Evolutionary conservation across 257 asterid species (phyloP).

Genomic region (Nicotiana knightiana): DNA sequence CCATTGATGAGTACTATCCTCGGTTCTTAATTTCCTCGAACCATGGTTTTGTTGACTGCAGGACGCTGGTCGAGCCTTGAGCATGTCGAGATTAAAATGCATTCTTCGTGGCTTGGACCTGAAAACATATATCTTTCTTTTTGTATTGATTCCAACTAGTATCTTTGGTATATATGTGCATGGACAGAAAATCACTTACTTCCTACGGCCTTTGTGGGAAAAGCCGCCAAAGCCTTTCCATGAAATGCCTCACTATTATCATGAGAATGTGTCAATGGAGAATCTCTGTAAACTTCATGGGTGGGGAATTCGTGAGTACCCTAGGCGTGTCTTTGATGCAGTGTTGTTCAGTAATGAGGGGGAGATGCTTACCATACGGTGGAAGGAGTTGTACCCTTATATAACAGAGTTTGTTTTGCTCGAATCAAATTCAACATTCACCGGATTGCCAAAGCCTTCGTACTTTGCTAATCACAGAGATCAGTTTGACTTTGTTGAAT

Average conservation of each 20-base stretch:
- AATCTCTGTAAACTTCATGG: constrained; percentile 76
- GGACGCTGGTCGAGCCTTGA: constrained; percentile 42
- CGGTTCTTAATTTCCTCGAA: background rate
- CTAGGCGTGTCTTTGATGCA: constrained; percentile 82
- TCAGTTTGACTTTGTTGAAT: constrained; percentile 54
- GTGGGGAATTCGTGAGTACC: constrained; percentile 72
- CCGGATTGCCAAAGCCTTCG: constrained; percentile 63
- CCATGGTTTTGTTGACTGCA: constrained; percentile 21
- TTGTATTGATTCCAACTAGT: constrained; percentile 51
- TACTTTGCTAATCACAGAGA: constrained; percentile 46
- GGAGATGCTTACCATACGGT: constrained; percentile 63
- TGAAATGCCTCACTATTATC: constrained; percentile 76
- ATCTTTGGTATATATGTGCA: constrained; percentile 51
- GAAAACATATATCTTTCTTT: constrained; percentile 44
- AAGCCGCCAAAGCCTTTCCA: constrained; percentile 72
- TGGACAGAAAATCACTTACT: constrained; percentile 79
- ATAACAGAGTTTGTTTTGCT: constrained; percentile 66
- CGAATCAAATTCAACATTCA: constrained; percentile 81
- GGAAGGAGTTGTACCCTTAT: constrained; percentile 76
- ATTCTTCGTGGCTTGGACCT: constrained; percentile 56
- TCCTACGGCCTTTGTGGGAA: constrained; percentile 76
- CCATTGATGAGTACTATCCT: background rate
- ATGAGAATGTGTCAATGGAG: constrained; percentile 72
- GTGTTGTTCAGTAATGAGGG: constrained; percentile 76
- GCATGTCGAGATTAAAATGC: constrained; percentile 61